Evolutionary conservation across 192 early-diverging fungal species (phyloP), one percentile per base, ranked within the genome.

Genomic region (Linnemannia zychae): DNA sequence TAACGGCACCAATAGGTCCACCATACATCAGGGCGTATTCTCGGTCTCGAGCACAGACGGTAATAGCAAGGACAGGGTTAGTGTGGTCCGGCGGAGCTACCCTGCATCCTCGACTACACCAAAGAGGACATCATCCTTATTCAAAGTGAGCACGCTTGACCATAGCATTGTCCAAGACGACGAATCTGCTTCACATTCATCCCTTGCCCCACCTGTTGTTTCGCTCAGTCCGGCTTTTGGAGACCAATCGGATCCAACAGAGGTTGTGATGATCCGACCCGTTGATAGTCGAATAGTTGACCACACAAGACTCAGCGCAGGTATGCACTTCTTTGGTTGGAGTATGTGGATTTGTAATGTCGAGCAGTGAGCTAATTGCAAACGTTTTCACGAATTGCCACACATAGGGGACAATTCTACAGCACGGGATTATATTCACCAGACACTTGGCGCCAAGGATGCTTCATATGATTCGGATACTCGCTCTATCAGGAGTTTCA

Each of bases 391-490:
- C 65, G n/a, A 28, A 52, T 53, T 50, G 11, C 65, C 20, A 60
- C 38, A 31, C 52, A 34, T 65, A 79, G 69, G 74, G n/a, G 79
- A 76, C 82, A 68, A 53, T 65, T 86, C 71, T 52, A 34, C 57
- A 65, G 67, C 72, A 31, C 66, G 80, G 37, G 77, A 86, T 75
- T 86, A 80, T 31, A 75, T 77, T 46, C 80, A 83, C 47, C 66
- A 81, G 52, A 68, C 82, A 60, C 60, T 79, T 22, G 76, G 83
- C 3, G 60, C 74, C 36, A 69, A 75, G 34, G 83, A 79, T 7
- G 34, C 83, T 11, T 85, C 78, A 5, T 75, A 66, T 22, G 88
- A 88, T 52, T 90, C 89, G 50, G 90, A 92, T 75, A 75, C 87
- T 0, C 77, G 87, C 33, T 88, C 88, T 15, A 80, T 88, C 65